Base-by-base conservation (phyloP, 2,329 filamentous ascomycete genomes). In the Xylariaceae sp. region DNA sequence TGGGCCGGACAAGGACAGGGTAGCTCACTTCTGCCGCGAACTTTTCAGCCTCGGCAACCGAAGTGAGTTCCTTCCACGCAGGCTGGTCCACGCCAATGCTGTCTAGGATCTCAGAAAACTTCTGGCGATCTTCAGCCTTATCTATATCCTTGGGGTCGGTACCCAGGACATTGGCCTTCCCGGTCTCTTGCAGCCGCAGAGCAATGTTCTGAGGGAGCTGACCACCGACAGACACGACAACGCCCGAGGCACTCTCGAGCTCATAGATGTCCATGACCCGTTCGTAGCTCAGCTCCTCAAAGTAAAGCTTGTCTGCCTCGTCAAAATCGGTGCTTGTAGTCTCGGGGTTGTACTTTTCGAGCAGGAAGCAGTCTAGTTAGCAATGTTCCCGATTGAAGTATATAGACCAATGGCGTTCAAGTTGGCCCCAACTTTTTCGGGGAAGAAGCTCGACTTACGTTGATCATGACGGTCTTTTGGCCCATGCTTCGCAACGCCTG, bases 241-340 rank as follows among this genome's bases (percentile, higher is more conserved):
- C 87, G 49, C 89, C 90, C 34, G 71, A 77, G 5, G 89, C 80
- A 38, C 69, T 68, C 63, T 96, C 92, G 12, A 96, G 75, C 61
- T 96, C 92, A 59, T 95, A 95, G 46, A 96, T 96, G 60, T 98
- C 92, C 87, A 96, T 94, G 8, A 96, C 90, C 56, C 90, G 82
- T 67, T 96, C 92, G 58, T 95, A 96, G 61, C 83, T 92, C 35
- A 96, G 65, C 63, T 98, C 92, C 51, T 96, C 92, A 45, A 98
- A 98, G 65, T 96, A 98, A 5, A 98, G 75, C 52, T 80, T 87
- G 51, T 96, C 90, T 7, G 88, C 86, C 8, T 76, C 77, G 50
- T 98, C 92, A 56, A 82, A 90, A 60, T 96, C 92, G 0, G 90
- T 95, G 35, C 57, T 68, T 38, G 76, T 77, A 0, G 88, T 94